Evolutionary conservation across 345 rosid genomes (phyloP).

Genomic region (Rhodamnia rubescens): DNA sequence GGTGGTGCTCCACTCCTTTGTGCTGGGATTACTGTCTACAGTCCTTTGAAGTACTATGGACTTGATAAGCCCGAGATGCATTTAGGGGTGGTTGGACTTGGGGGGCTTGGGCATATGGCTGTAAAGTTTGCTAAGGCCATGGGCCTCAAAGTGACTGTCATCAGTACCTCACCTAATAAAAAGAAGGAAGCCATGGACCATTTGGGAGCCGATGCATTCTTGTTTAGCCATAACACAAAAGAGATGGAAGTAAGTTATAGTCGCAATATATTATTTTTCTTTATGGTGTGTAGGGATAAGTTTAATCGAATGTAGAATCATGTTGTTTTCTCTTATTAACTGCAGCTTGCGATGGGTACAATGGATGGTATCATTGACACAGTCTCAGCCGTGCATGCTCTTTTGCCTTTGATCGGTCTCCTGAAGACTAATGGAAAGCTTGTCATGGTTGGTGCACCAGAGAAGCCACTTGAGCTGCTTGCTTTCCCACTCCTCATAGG

Average conservation of each 20-base stretch:
- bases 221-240: constrained; percentile 22
- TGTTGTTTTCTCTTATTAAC: not conserved
- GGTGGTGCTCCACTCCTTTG: constrained; percentile 49
- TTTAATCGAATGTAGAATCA: not conserved
- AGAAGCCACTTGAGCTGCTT: constrained; percentile 23
- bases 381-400: constrained; percentile 24
- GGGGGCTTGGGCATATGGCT: constrained; percentile 43
- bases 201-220: constrained; percentile 29
- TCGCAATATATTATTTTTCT: not conserved
- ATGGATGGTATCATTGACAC: constrained; percentile 40
- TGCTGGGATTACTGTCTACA: constrained; percentile 57
- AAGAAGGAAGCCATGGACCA: constrained; percentile 22
- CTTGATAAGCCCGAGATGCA: constrained; percentile 17
- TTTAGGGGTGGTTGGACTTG: constrained; percentile 33
- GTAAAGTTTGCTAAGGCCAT: constrained; percentile 42
- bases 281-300: not conserved
- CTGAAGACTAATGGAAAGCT: constrained; percentile 26
- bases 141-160: constrained; percentile 27
- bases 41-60: constrained; percentile 41
- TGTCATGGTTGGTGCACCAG: constrained; percentile 27
- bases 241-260: constrained; percentile 22
- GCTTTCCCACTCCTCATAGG: constrained; percentile 14
- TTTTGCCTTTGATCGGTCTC: constrained; percentile 19
- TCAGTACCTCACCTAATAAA: constrained; percentile 34
- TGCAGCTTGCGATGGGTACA: constrained; percentile 13